Evolutionary conservation across 2,329 filamentous ascomycete genomes (phyloP).

Genomic region (Diaporthe sp.): DNA sequence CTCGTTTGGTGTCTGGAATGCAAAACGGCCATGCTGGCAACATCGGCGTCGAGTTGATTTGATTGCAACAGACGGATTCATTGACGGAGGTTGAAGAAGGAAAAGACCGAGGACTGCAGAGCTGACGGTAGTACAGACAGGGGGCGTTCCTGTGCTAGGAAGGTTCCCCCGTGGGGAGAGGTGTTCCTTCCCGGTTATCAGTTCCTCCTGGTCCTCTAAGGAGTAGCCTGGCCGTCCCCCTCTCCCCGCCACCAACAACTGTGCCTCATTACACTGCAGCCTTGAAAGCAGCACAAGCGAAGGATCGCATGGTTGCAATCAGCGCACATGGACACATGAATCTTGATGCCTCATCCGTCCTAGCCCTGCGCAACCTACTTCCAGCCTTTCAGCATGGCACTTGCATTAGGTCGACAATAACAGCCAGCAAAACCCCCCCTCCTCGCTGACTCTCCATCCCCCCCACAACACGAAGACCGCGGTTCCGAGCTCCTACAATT

Average conservation of each 20-base stretch:
- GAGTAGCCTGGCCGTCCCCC: not conserved
- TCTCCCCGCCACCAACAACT: not conserved
- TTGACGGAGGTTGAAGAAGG: not conserved
- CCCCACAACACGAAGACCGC: not conserved
- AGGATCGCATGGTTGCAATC: constrained; percentile 12
- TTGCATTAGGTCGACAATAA: not conserved
- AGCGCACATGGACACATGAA: not conserved
- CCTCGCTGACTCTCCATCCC: not conserved
- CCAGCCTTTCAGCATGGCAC: not conserved
- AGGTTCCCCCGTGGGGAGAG: constrained; percentile 5
- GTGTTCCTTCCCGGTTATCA: constrained; percentile 4
- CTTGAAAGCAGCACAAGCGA: not conserved
- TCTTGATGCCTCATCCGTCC: constrained; percentile 27
- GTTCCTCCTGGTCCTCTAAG: not conserved
- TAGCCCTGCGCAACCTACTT: not conserved
- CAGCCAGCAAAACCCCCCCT: not conserved
- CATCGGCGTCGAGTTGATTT: not conserved
- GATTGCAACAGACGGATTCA: not conserved
- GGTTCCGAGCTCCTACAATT: not conserved
- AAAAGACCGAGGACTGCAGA: not conserved
- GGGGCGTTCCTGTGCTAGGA: not conserved
- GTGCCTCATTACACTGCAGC: not conserved
- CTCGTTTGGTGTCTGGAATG: not conserved
- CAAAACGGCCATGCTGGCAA: constrained; percentile 6
- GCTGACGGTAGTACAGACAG: not conserved